phyloP scores from a whole-genome alignment of 352 stramenopile species.

The Blastocystis sp. region DNA sequence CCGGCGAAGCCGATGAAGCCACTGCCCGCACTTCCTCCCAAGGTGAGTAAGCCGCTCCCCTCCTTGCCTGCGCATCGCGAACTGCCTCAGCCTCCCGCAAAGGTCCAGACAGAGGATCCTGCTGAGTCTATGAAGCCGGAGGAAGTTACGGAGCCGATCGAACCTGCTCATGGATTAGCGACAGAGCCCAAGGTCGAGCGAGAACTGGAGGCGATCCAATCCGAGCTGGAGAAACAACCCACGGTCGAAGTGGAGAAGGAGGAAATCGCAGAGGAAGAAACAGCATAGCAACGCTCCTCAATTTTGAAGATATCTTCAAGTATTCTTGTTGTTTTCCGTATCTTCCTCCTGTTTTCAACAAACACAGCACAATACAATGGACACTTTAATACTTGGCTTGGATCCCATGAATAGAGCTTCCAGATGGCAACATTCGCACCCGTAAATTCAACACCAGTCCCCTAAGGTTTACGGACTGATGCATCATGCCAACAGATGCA shows the following conservation, averaged over 20 bases:
- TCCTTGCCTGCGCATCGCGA: not conserved
- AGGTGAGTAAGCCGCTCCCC: not conserved
- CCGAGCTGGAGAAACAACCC: no score
- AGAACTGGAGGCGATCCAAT: no score
- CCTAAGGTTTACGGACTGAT: constrained; percentile 46
- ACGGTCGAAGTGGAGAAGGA: no score
- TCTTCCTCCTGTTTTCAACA: constrained; percentile 29
- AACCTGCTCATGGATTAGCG: no score
- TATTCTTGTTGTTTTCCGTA: constrained; percentile 25
- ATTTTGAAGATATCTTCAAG: constrained; percentile 19
- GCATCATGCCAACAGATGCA: constrained; percentile 28
- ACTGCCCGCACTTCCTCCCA: not conserved
- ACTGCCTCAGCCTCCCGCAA: not conserved
- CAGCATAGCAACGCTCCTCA: not conserved
- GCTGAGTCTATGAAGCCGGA: no score
- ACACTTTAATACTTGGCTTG: not conserved
- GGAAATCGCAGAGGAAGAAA: no score
- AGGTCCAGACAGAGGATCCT: not conserved
- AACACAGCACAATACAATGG: not conserved
- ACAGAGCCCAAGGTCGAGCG: no score
- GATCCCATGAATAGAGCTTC: not conserved
- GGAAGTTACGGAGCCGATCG: not conserved
- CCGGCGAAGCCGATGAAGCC: not conserved
- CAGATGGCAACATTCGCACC: not conserved
- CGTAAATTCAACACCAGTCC: constrained; percentile 27